A percentile compares a stretch with the other conserved stretches of the same genome.
Evolutionary conservation across 805 yeast genomes (phyloP).

Genomic region (Cyberlindnera euphorbiiphila): DNA sequence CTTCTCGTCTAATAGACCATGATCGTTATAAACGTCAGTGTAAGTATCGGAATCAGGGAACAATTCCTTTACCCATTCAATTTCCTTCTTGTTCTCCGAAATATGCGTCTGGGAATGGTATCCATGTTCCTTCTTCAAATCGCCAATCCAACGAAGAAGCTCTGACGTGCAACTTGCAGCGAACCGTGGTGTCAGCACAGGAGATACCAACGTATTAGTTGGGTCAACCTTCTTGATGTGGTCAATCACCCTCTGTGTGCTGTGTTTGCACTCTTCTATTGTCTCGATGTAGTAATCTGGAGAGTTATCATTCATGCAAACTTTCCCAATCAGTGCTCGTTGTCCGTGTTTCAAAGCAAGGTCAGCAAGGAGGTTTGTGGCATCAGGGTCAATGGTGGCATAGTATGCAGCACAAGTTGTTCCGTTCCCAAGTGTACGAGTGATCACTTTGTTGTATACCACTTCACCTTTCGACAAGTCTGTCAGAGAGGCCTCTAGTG

Average conservation of each 20-base stretch:
- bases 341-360: constrained; percentile 67
- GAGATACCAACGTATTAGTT: constrained; percentile 48
- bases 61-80: constrained; percentile 63
- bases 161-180: constrained; percentile 81
- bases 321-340: constrained; percentile 87
- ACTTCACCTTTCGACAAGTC: constrained; percentile 50
- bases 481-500: constrained; percentile 68
- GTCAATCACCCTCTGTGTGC: constrained; percentile 53
- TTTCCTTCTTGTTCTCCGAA: constrained; percentile 75
- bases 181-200: constrained; percentile 88
- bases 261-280: constrained; percentile 46
- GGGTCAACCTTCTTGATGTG: constrained; percentile 57
- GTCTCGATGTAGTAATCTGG: constrained; percentile 69
- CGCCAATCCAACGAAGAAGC: constrained; percentile 61
- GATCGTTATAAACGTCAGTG: constrained; percentile 71
- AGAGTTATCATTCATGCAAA: constrained; percentile 85
- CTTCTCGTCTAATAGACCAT: constrained; percentile 52
- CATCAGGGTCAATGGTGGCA: constrained; percentile 78
- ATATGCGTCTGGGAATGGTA: constrained; percentile 87
- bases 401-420: constrained; percentile 92
- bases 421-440: constrained; percentile 68
- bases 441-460: constrained; percentile 66
- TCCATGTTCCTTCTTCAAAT: constrained; percentile 41
- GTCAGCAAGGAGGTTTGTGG: constrained; percentile 75
- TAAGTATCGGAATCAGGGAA: constrained; percentile 72